Percentiles rank a stretch among this genome's conserved stretches.
Conservation (phyloP, 345 rosid species). For the Boechera divaricarpa region DNA sequence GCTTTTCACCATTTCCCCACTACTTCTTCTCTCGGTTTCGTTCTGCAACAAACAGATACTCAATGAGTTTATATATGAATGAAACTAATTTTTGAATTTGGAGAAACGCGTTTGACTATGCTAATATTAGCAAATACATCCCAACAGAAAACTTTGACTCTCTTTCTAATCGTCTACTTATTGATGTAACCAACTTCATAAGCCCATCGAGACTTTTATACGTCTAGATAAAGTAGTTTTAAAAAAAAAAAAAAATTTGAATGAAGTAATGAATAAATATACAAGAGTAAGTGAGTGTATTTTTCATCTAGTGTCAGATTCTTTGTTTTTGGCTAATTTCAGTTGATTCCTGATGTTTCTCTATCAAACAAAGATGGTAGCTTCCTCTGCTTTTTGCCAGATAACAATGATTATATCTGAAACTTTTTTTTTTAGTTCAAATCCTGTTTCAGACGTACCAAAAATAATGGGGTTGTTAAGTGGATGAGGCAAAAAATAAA, state of each 20-base stretch:
- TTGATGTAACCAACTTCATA: conserved; percentile 5
- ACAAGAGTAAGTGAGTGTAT: neutral
- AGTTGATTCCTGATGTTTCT: neutral
- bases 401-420: neutral
- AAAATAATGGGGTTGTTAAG: conserved; percentile 10
- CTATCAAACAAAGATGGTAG: neutral
- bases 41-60: conserved; percentile 20
- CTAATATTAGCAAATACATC: conserved; percentile 38
- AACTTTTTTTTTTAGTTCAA: conserved; percentile 20
- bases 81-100: neutral
- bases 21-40: conserved; percentile 10
- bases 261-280: too few species aligned
- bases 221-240: too few species aligned
- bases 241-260: neutral
- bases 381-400: conserved; percentile 4
- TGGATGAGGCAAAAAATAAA: conserved; percentile 16
- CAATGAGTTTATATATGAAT: conserved; percentile 34
- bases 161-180: neutral
- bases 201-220: neutral
- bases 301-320: neutral
- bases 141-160: conserved; percentile 1
- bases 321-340: neutral
- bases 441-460: neutral
- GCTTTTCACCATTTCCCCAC: conserved; percentile 33
- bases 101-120: conserved; percentile 22